Percentiles rank a stretch among this genome's conserved stretches.
Evolutionary conservation across 768 basidiomycete genomes (phyloP).

Genomic region (Auricularia auricula-judae): DNA sequence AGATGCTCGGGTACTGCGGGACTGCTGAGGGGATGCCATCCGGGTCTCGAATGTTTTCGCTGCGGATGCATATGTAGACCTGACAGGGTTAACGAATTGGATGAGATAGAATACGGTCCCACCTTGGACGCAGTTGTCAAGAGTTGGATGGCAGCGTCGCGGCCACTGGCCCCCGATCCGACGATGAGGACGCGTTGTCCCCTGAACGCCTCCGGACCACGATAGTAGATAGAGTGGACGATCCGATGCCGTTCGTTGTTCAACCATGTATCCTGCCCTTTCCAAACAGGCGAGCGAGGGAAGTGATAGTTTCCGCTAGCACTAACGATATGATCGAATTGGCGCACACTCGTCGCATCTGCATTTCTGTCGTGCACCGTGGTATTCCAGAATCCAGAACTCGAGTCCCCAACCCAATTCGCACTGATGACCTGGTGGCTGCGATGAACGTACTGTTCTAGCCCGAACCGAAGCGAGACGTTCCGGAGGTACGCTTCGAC

Average conservation of each 20-base stretch:
- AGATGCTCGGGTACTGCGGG: slow-evolving; percentile 30
- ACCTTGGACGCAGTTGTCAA: slow-evolving; percentile 32
- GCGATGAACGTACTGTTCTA: slow-evolving; percentile 30
- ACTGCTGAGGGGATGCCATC: neutral
- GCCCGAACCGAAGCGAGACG: slow-evolving; percentile 29
- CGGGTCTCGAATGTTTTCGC: neutral
- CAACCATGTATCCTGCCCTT: slow-evolving; percentile 41
- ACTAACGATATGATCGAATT: slow-evolving; percentile 43
- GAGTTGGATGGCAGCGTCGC: slow-evolving; percentile 37
- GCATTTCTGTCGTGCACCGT: slow-evolving; percentile 18
- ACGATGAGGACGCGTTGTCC: slow-evolving; percentile 38
- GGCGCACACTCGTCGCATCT: neutral
- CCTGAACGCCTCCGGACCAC: slow-evolving; percentile 31
- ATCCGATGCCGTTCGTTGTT: slow-evolving; percentile 11
- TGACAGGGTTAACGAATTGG: neutral
- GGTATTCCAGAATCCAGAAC: slow-evolving; percentile 35
- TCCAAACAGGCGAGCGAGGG: slow-evolving; percentile 34
- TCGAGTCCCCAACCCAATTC: slow-evolving; percentile 31
- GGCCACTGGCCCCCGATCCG: slow-evolving; percentile 35
- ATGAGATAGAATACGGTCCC: neutral
- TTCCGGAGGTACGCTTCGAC: slow-evolving; percentile 36
- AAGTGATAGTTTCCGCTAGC: slow-evolving; percentile 46
- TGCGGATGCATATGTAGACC: neutral
- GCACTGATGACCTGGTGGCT: slow-evolving; percentile 33
- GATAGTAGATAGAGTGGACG: slow-evolving; percentile 43